Base-by-base conservation (phyloP, 129 eudicot species). In the Helianthus tuberosus region DNA sequence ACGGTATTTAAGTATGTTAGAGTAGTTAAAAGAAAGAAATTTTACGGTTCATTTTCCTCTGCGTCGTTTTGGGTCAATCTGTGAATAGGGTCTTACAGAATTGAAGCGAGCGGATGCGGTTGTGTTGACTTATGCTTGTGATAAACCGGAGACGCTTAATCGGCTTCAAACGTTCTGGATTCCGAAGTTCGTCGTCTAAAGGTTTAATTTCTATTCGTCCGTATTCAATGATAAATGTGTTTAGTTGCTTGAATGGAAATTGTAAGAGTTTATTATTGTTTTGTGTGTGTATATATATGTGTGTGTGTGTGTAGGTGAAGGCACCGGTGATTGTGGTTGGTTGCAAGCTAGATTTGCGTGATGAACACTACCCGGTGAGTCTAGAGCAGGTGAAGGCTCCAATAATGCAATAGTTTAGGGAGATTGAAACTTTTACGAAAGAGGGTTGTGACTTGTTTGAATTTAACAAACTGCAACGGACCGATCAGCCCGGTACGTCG, bases 251-350 rank as follows among this genome's bases (percentile, higher is more conserved):
- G 59, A 39, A 71, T 51, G 41, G 64, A 60, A 43, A 1, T 60
- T 60, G 44, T 32, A 49, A 25, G 72, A 41, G 15, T 66, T 71
- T 0, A 13, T 43, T 53, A 32, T 12, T 69, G 70, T 58, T 68
- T 8, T n/a, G 6, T 68, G 35, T 75, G 14, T 50, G 49, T 51
- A 46, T 16, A 12, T 77, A 0, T 20, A 20, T n/a, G n/a, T n/a
- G n/a, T 64, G 51, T n/a, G n/a, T n/a, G n/a, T n/a, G n/a, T 20
- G 0, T 72, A 94, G 99, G 91, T 91, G 57, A 91, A 78, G 82
- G 97, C 85, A 60, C 99, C 97, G 0, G 91, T 94, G 35, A 80
- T 94, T 46, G 93, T 94, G 69, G 96, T 88, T 78, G 99, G 99
- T 73, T 94, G 99, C 78, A 94, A 88, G 79, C 80, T 91, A 75